A percentile compares a stretch with the other conserved stretches of the same genome.
Evolutionary conservation across 345 rosid species (phyloP).

Genomic region (Ricinus communis): DNA sequence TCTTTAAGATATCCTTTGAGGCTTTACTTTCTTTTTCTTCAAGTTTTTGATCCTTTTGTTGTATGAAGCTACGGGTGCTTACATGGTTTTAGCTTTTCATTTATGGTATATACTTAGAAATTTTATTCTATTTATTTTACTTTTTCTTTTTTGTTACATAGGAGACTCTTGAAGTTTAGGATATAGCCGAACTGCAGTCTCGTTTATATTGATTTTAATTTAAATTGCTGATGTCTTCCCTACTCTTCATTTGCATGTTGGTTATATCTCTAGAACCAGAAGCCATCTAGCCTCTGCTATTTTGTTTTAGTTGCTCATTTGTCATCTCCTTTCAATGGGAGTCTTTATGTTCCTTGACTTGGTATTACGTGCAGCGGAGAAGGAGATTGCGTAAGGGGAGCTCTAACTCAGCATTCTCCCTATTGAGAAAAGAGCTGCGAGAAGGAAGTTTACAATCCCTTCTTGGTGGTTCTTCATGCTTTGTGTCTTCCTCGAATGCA

Average conservation of each 20-base stretch:
- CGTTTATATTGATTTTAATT: too few relatives aligned
- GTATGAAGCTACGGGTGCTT: neutral
- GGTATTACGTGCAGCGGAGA: conserved; percentile 62
- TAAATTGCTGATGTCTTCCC: too few relatives aligned
- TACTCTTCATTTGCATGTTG: neutral
- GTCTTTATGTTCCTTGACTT: conserved; percentile 51
- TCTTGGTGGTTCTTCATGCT: conserved; percentile 56
- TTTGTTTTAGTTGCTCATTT: neutral
- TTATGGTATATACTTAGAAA: neutral
- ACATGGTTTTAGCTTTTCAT: neutral
- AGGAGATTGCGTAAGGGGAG: conserved; percentile 65
- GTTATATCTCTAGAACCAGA: neutral
- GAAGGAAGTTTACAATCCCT: conserved; percentile 70
- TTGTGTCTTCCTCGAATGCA: conserved; percentile 49
- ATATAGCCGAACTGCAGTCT: too few relatives aligned
- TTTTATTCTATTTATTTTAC: neutral
- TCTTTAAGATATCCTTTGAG: conserved; percentile 78
- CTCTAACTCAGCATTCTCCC: conserved; percentile 51
- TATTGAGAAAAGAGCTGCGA: conserved; percentile 63
- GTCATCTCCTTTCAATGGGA: neutral
- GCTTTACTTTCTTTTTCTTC: conserved; percentile 4
- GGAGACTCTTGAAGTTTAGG: too few relatives aligned
- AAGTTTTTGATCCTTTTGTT: neutral
- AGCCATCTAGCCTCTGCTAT: neutral
- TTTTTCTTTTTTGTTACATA: too few relatives aligned